A percentile compares a stretch with the other conserved stretches of the same genome.
These are phyloP conservation scores for Debaryomyces maramus DNA, from an alignment of 805 yeast species.

Conservation along the genomic window DNA sequence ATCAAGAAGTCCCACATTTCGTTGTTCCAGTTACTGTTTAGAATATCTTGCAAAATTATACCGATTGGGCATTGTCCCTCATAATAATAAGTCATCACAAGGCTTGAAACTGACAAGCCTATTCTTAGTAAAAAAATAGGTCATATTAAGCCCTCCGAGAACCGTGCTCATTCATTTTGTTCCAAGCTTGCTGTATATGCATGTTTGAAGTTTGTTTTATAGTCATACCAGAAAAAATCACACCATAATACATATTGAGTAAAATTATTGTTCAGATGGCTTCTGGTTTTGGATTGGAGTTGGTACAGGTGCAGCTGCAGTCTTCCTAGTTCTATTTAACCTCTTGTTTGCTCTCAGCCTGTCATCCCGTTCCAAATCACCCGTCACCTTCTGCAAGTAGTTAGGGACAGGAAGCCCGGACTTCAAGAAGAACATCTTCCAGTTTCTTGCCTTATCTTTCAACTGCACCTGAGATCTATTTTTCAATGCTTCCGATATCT, in stretches of 20 bases:
- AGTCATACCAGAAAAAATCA: no score
- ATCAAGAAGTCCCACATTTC: not conserved
- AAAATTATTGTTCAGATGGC: not conserved
- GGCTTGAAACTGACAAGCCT: no score
- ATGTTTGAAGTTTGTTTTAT: no score
- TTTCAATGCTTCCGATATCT: slow-evolving; percentile 76
- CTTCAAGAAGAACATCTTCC: slow-evolving; percentile 85
- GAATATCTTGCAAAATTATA: no score
- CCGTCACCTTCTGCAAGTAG: slow-evolving; percentile 81
- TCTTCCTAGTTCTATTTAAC: slow-evolving; percentile 29
- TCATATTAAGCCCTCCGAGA: no score
- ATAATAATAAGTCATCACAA: no score
- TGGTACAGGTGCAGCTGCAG: slow-evolving; percentile 44
- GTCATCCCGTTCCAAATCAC: slow-evolving; percentile 66
- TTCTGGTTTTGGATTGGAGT: slow-evolving; percentile 9
- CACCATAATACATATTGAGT: no score
- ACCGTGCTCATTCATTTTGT: no score
- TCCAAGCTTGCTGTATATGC: no score
- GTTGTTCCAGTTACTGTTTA: no score
- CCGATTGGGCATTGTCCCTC: no score
- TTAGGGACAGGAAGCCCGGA: slow-evolving; percentile 76
- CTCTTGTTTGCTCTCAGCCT: slow-evolving; percentile 35
- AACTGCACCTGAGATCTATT: slow-evolving; percentile 89
- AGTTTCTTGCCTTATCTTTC: slow-evolving; percentile 94
- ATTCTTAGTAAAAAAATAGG: no score